Evolutionary conservation across 768 basidiomycete genomes (phyloP), one percentile per base, ranked within the genome.

Genomic region (Terana coerulea): DNA sequence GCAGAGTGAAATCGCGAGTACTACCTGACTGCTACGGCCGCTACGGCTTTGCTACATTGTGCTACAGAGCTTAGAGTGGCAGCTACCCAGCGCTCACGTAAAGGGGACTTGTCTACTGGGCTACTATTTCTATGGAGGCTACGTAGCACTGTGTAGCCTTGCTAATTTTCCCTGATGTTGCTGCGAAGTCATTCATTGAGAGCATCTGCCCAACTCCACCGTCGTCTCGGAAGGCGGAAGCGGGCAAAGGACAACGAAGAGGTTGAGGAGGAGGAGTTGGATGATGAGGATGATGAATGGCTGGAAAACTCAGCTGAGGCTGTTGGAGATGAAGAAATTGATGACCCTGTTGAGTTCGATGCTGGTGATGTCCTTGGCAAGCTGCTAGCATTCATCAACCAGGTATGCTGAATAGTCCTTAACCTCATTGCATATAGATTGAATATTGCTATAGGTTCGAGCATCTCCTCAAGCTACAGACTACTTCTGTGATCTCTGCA

Each of bases 331-430:
- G n/a, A n/a, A n/a, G n/a, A n/a, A 19, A 52, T 14, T 47, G 31
- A 33, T 3, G 26, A 45, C 24, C 29, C 14, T 7, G 30, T 17
- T 14, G 45, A 52, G 4, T 52, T 47, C 24, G 43, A 49, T 48
- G 21, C 45, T 30, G 51, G 45, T 21, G 51, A 52, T 25, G 24
- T 47, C 12, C 29, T 52, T 5, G 30, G 51, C 33, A 52, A 52
- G 31, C 10, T 46, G 1, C 44, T 52, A 1, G 51, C 46, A 6
- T 30, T 47, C 7, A 37, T 48, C 24, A 48, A 48, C 28, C 47
- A 48, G 47, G 47, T 34, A 34, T 15, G 30, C n/a, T n/a, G n/a
- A n/a, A n/a, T n/a, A n/a, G 30, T 34, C n/a, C 31, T 14, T 35
- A 22, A 26, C 29, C 10, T 45, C 31, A 28, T 51, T 11, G n/a